phyloP scores from a whole-genome alignment of 768 basidiomycete genomes.

The Coprinopsis sp. region DNA sequence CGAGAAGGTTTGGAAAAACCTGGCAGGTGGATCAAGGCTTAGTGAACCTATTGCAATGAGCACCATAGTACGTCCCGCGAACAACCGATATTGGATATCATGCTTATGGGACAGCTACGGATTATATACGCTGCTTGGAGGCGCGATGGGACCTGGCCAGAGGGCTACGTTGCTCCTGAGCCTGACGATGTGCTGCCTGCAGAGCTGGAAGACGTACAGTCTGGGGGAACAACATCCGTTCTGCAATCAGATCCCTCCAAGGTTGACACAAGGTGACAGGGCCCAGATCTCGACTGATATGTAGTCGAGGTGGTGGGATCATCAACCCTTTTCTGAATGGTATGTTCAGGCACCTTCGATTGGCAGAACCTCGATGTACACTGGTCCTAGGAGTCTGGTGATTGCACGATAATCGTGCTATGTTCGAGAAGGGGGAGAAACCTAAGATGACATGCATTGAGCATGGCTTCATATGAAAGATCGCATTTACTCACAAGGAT shows the following conservation, averaged over 20 bases:
- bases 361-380: no score
- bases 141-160: slow-evolving; percentile 74
- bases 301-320: no score
- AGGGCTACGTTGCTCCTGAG: slow-evolving; percentile 52
- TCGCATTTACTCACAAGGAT: slow-evolving; percentile 72
- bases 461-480: slow-evolving; percentile 2
- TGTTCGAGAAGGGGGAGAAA: slow-evolving; percentile 76
- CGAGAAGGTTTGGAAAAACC: slow-evolving; percentile 58
- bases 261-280: neutral
- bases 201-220: slow-evolving; percentile 1
- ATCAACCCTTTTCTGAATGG: no score
- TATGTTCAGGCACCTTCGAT: no score
- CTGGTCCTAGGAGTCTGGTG: no score
- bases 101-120: slow-evolving; percentile 48
- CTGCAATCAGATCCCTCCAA: neutral
- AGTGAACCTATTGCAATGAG: slow-evolving; percentile 58
- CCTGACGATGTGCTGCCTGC: slow-evolving; percentile 47
- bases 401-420: slow-evolving; percentile 20
- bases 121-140: slow-evolving; percentile 73
- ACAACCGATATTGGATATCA: neutral
- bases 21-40: slow-evolving; percentile 54
- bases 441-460: slow-evolving; percentile 36
- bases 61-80: slow-evolving; percentile 48
- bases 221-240: slow-evolving; percentile 1
- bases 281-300: no score